Percentiles rank a stretch among this genome's conserved stretches.
Conservation (phyloP, 177 flowering plant species). For the Vitis hybrid region DNA sequence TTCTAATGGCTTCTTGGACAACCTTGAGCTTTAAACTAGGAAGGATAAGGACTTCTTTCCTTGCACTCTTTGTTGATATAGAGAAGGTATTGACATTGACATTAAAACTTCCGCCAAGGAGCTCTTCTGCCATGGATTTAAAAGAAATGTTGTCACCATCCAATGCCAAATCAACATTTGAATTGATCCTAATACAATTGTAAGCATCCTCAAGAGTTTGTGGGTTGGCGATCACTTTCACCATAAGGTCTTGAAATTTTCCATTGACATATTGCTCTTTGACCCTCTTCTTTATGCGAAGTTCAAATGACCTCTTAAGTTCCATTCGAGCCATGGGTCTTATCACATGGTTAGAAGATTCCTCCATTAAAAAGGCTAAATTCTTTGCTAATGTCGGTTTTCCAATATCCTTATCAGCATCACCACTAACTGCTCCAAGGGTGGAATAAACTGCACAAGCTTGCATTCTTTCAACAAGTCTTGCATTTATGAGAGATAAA, state of each 20-base stretch:
- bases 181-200: slow-evolving; percentile 55
- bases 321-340: slow-evolving; percentile 50
- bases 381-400: slow-evolving; percentile 43
- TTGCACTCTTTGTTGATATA: slow-evolving; percentile 48
- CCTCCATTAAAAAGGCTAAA: slow-evolving; percentile 71
- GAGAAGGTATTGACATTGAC: slow-evolving; percentile 53
- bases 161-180: slow-evolving; percentile 52
- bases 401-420: slow-evolving; percentile 17
- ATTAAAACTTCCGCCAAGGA: slow-evolving; percentile 54
- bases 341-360: slow-evolving; percentile 37
- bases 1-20: slow-evolving; percentile 79
- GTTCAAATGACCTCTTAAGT: slow-evolving; percentile 60
- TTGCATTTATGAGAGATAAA: slow-evolving; percentile 19
- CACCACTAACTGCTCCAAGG: slow-evolving; percentile 13
- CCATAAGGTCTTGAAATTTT: slow-evolving; percentile 61
- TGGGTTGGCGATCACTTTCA: slow-evolving; percentile 70
- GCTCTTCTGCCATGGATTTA: slow-evolving; percentile 63
- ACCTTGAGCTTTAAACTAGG: slow-evolving; percentile 68
- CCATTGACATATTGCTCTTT: slow-evolving; percentile 71
- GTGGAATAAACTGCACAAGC: slow-evolving; percentile 24
- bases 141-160: slow-evolving; percentile 40
- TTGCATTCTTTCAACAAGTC: slow-evolving; percentile 8
- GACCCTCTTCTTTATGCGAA: slow-evolving; percentile 81
- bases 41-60: slow-evolving; percentile 61
- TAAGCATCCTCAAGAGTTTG: slow-evolving; percentile 79